Evolutionary conservation across 2,329 filamentous ascomycete species (phyloP), one percentile per base, ranked within the genome.

Genomic region (Colletotrichum australisinense): DNA sequence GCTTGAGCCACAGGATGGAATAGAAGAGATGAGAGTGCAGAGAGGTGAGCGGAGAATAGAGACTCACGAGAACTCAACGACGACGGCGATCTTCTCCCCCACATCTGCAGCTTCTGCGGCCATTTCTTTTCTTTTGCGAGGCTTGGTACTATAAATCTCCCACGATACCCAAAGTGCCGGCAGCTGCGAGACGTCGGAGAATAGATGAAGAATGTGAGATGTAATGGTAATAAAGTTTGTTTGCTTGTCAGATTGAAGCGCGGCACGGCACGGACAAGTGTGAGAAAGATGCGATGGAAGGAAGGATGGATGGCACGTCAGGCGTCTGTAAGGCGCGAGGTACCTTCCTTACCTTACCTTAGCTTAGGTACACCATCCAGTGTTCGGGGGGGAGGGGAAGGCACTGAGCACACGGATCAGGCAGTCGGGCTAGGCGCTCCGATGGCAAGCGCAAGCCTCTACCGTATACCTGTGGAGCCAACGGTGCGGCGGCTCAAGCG

Each of bases 61-160:
- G 46, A 83, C 86, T 80, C 80, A 87, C 86, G 85, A 88, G 79
- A 97, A 96, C 81, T 97, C 94, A 32, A 97, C 90, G 5, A 89
- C 89, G 76, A 96, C 87, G 26, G 88, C 81, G 63, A 94, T 83
- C 11, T 81, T 81, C 42, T 81, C 76, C 66, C 62, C 68, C 72
- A 63, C 68, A 67, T 74, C 72, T 74, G 56, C 70, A 70, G 60
- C 59, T 26, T 65, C 24, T 53, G 68, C 30, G n/a, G 67, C 42
- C 72, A 72, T 74, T 63, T 69, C 69, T 72, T 56, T 65, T 38
- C 63, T 65, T 65, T 30, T 57, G 52, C 11, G 16, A 9, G 28
- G 57, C 28, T 32, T 32, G 32, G 26, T 28, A 62, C 57, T 19
- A 62, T 66, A 52, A 57, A 62, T 62, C 32, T 38, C 8, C 26